Percentiles rank a stretch among this genome's conserved stretches.
Conservation (phyloP, 805 yeast genomes). For the Teunomyces cretensis region DNA sequence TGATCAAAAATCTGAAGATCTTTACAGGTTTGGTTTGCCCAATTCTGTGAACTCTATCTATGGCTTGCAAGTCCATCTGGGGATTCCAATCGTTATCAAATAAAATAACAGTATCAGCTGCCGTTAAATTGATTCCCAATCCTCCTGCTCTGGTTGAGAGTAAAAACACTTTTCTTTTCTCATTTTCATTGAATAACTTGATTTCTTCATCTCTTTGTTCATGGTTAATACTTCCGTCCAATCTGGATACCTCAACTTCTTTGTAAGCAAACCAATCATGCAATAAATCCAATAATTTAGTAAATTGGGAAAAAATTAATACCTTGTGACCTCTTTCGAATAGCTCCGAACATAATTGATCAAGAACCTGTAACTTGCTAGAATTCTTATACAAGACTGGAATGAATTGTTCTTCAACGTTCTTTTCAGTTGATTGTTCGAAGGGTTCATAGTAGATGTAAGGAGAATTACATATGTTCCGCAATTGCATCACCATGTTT, state of each 20-base stretch:
- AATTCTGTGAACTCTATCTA: constrained; percentile 91
- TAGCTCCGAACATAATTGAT: constrained; percentile 58
- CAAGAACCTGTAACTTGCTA: constrained; percentile 69
- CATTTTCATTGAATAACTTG: constrained; percentile 41
- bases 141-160: constrained; percentile 95
- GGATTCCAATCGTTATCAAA: constrained; percentile 98
- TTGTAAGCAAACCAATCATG: constrained; percentile 68
- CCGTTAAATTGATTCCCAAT: constrained; percentile 79
- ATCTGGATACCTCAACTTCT: constrained; percentile 49
- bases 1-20: constrained; percentile 72
- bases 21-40: constrained; percentile 87
- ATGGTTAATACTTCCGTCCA: constrained; percentile 76
- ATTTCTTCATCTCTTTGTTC: constrained; percentile 66
- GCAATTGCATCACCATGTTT: constrained; percentile 77
- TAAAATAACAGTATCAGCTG: constrained; percentile 86
- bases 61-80: constrained; percentile 93
- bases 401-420: constrained; percentile 28
- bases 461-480: constrained; percentile 85
- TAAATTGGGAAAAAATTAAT: constrained; percentile 84
- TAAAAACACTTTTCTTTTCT: constrained; percentile 51
- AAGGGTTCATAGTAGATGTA: constrained; percentile 80
- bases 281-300: constrained; percentile 75
- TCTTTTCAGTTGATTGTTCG: constrained; percentile 41
- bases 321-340: constrained; percentile 59
- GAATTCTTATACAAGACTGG: constrained; percentile 49